A percentile compares a stretch with the other conserved stretches of the same genome.
phyloP scores from a whole-genome alignment of 73 alveolate genomes.

The Paramecium biaurelia region DNA sequence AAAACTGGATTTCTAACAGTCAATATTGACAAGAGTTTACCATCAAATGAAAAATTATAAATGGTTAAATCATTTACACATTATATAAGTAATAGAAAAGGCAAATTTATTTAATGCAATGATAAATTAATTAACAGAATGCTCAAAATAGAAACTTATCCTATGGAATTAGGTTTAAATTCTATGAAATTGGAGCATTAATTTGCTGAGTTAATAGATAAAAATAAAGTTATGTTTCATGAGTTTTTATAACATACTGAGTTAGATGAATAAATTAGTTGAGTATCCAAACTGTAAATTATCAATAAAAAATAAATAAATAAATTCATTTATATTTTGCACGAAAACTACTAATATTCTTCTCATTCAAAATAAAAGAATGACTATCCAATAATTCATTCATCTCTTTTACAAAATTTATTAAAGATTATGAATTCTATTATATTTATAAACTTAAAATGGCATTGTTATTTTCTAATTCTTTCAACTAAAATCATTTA shows the following conservation, averaged over 20 bases:
- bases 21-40: neutral
- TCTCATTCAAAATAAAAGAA: constrained; percentile 40
- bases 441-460: neutral
- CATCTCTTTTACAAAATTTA: constrained; percentile 43
- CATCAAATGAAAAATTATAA: neutral
- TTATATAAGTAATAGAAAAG: constrained; percentile 6
- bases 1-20: constrained; percentile 1
- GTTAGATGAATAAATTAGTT: neutral
- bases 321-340: constrained; percentile 43
- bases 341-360: constrained; percentile 13
- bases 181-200: neutral
- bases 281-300: neutral
- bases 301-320: neutral
- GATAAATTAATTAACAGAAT: constrained; percentile 31
- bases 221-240: constrained; percentile 17
- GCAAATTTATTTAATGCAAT: neutral
- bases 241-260: constrained; percentile 17
- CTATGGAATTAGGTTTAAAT: neutral
- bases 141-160: neutral
- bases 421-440: constrained; percentile 2
- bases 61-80: constrained; percentile 26
- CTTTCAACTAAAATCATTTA: neutral
- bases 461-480: constrained; percentile 24
- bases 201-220: neutral
- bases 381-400: constrained; percentile 42